A percentile compares a stretch with the other conserved stretches of the same genome.
phyloP scores from a whole-genome alignment of 1,284 basidiomycete genomes.

The Tremellales sp. region DNA sequence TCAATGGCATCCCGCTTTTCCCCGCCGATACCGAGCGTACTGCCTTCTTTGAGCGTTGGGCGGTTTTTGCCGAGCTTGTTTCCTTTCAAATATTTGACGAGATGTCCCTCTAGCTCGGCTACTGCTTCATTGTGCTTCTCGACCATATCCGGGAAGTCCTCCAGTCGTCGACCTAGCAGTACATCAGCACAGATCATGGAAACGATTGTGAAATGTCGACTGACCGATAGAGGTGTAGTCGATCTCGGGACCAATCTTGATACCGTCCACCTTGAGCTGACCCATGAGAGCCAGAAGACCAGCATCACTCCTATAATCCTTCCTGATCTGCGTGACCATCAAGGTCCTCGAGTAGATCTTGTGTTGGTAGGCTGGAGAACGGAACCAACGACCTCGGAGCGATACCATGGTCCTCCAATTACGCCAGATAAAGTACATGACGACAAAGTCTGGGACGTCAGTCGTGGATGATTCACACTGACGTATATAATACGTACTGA shows the following conservation, averaged over 20 bases:
- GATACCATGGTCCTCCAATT: constrained; percentile 71
- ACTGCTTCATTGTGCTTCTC: constrained; percentile 82
- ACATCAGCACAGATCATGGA: background rate
- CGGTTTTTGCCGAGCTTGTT: constrained; percentile 68
- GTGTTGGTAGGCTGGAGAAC: constrained; percentile 43
- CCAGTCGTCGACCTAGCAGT: constrained; percentile 33
- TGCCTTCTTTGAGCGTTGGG: constrained; percentile 69
- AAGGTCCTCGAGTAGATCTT: constrained; percentile 48
- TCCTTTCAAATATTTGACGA: constrained; percentile 79
- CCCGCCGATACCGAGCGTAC: constrained; percentile 69
- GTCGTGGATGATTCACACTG: background rate
- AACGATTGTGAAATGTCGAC: background rate
- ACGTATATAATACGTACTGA: constrained; percentile 51
- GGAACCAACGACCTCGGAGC: constrained; percentile 45
- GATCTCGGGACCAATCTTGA: constrained; percentile 47
- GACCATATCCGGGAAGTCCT: constrained; percentile 48
- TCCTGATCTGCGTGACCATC: constrained; percentile 64
- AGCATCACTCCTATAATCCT: constrained; percentile 69
- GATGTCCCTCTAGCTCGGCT: constrained; percentile 70
- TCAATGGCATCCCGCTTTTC: constrained; percentile 75
- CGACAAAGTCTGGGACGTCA: constrained; percentile 28
- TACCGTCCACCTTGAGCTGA: constrained; percentile 55
- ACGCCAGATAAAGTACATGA: constrained; percentile 55
- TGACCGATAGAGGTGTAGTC: constrained; percentile 40
- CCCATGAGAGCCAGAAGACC: constrained; percentile 69